phyloP scores from a whole-genome alignment of 192 early-diverging fungal species.

The Backusella morwellensis region DNA sequence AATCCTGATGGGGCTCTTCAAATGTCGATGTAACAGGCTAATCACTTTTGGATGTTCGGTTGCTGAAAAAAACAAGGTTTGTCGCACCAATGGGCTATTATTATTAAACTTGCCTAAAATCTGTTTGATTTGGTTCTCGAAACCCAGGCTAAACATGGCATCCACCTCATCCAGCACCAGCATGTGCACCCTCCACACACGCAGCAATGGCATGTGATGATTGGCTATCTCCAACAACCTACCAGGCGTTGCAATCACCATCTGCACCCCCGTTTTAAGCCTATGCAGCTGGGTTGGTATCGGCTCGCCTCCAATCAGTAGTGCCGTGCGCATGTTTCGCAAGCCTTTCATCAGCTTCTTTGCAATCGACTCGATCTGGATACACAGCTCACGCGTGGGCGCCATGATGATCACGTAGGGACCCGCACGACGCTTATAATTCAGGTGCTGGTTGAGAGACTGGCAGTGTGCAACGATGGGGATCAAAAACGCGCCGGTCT shows the following conservation, averaged over 20 bases:
- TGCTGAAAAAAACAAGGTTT: conserved; percentile 42
- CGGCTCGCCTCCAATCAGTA: conserved; percentile 55
- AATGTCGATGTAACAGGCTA: conserved; percentile 15
- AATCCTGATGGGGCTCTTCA: conserved; percentile 32
- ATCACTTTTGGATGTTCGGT: conserved; percentile 19
- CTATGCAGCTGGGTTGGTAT: conserved; percentile 52
- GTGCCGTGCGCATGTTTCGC: conserved; percentile 49
- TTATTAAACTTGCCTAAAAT: conserved; percentile 40
- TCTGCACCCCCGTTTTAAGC: conserved; percentile 52
- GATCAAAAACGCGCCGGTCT: conserved; percentile 48
- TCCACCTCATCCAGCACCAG: conserved; percentile 58
- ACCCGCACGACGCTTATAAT: conserved; percentile 16
- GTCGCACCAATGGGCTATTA: conserved; percentile 25
- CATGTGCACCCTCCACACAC: conserved; percentile 41
- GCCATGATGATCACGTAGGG: conserved; percentile 47
- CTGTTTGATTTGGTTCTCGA: conserved; percentile 44
- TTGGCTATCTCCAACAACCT: conserved; percentile 46
- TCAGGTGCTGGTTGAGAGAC: conserved; percentile 26
- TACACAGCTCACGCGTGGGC: conserved; percentile 52
- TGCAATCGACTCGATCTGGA: conserved; percentile 45
- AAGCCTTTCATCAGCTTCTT: conserved; percentile 41
- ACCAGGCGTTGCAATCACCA: conserved; percentile 57
- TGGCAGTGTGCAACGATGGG: conserved; percentile 42
- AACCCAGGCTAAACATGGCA: conserved; percentile 57
- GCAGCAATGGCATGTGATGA: conserved; percentile 29